Evolutionary conservation across 2,329 filamentous ascomycete genomes (phyloP).

Genomic region (Hypomyces rosellus): DNA sequence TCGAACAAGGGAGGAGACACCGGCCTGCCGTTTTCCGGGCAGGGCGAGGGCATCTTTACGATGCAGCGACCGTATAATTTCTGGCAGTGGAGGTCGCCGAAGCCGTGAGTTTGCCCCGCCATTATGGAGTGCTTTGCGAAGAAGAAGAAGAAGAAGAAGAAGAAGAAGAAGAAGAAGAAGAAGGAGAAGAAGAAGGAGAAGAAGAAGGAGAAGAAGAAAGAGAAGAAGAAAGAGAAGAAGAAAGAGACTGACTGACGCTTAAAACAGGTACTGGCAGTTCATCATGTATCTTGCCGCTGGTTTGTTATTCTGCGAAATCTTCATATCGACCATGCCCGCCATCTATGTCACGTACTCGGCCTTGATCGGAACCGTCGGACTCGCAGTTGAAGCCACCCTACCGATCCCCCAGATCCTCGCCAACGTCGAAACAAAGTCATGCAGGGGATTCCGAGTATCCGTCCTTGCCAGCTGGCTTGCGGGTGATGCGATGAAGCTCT

Average conservation of each 20-base stretch:
- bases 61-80: conserved; percentile 65
- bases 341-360: conserved; percentile 61
- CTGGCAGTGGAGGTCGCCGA: conserved; percentile 73
- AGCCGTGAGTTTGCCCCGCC: conserved; percentile 46
- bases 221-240: too few relatives aligned
- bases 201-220: too few relatives aligned
- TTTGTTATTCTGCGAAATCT: conserved; percentile 58
- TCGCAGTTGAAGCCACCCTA: conserved; percentile 73
- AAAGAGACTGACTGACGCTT: background rate
- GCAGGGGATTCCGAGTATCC: conserved; percentile 70
- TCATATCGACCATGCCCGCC: conserved; percentile 52
- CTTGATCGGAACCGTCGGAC: conserved; percentile 66
- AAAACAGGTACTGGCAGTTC: conserved; percentile 67
- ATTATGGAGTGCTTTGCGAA: background rate
- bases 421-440: conserved; percentile 62
- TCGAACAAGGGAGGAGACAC: conserved; percentile 55
- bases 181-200: too few relatives aligned
- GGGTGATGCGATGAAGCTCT: conserved; percentile 82
- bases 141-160: too few relatives aligned
- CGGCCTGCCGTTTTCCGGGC: conserved; percentile 55
- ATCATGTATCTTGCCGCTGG: conserved; percentile 59
- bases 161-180: too few relatives aligned
- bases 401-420: conserved; percentile 72
- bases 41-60: conserved; percentile 32
- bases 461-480: conserved; percentile 72